Evolutionary conservation across 1,139 yeast species (phyloP).

Genomic region (Pneumocystis carinii): DNA sequence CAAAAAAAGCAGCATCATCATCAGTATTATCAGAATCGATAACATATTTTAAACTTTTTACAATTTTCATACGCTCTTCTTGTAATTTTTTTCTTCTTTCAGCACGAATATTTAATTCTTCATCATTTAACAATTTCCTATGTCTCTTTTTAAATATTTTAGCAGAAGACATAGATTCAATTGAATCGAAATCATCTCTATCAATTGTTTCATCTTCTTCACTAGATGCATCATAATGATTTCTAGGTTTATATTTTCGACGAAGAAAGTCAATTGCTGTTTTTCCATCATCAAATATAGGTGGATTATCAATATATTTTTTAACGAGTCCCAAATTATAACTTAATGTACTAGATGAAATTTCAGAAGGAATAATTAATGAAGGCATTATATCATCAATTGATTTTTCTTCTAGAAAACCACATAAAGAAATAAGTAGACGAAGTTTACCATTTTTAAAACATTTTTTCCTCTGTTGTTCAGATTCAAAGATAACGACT

Average conservation of each 20-base stretch:
- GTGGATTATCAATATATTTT: conserved; percentile 9
- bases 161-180: background rate
- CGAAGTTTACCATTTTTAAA: conserved; percentile 12
- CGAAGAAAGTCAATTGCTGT: conserved; percentile 8
- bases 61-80: conserved; percentile 2
- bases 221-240: background rate
- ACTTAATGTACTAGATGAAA: conserved; percentile 6
- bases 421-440: conserved; percentile 8
- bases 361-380: conserved; percentile 7
- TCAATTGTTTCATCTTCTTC: conserved; percentile 6
- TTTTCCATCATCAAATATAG: conserved; percentile 11
- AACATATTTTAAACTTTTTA: conserved; percentile 11
- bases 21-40: conserved; percentile 13
- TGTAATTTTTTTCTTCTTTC: conserved; percentile 6
- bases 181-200: background rate
- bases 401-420: conserved; percentile 2
- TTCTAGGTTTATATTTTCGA: conserved; percentile 4
- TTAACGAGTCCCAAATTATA: conserved; percentile 5
- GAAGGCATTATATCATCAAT: conserved; percentile 3
- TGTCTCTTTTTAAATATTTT: background rate
- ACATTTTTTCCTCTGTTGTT: conserved; percentile 5
- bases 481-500: conserved; percentile 1
- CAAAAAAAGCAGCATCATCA: conserved; percentile 6
- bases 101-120: conserved; percentile 4
- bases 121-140: conserved; percentile 3